phyloP scores from a whole-genome alignment of 495 filamentous ascomycete species.

The Annulohypoxylon nitens region DNA sequence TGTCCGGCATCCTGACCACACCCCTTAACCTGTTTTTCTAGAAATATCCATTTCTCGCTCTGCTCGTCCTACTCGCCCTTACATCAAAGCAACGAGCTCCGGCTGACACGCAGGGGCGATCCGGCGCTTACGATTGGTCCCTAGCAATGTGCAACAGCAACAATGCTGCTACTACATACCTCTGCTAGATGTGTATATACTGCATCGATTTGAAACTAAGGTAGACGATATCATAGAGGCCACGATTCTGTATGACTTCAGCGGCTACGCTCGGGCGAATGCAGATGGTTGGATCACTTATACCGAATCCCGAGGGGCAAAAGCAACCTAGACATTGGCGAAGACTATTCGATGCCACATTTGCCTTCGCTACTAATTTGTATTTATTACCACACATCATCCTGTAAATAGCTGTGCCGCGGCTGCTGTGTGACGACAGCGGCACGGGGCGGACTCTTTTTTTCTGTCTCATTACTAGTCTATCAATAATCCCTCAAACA shows the following conservation, averaged over 20 bases:
- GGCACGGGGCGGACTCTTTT: slow-evolving; percentile 14
- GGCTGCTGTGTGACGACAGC: slow-evolving; percentile 29
- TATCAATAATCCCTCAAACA: slow-evolving; percentile 48
- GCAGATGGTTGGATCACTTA: not conserved
- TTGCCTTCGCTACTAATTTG: slow-evolving; percentile 18
- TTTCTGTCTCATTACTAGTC: slow-evolving; percentile 43
- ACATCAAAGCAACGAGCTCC: slow-evolving; percentile 8
- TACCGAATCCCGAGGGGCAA: slow-evolving; percentile 21
- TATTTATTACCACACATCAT: slow-evolving; percentile 31
- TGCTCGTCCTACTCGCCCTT: slow-evolving; percentile 15
- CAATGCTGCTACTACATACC: not conserved
- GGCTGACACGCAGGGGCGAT: slow-evolving; percentile 20
- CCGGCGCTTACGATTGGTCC: slow-evolving; percentile 2
- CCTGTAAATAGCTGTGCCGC: slow-evolving; percentile 20
- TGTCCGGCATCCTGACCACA: not conserved
- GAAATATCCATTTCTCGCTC: slow-evolving; percentile 2
- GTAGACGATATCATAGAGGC: not conserved
- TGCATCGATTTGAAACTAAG: not conserved
- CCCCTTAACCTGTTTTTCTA: slow-evolving; percentile 1
- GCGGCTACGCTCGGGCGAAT: not conserved
- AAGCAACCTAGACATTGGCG: not conserved
- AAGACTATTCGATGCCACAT: slow-evolving; percentile 13
- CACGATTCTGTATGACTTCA: not conserved
- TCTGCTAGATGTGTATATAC: not conserved
- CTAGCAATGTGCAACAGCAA: not conserved